phyloP scores from a whole-genome alignment of 2,329 filamentous ascomycete genomes.

The Balansia obtecta region DNA sequence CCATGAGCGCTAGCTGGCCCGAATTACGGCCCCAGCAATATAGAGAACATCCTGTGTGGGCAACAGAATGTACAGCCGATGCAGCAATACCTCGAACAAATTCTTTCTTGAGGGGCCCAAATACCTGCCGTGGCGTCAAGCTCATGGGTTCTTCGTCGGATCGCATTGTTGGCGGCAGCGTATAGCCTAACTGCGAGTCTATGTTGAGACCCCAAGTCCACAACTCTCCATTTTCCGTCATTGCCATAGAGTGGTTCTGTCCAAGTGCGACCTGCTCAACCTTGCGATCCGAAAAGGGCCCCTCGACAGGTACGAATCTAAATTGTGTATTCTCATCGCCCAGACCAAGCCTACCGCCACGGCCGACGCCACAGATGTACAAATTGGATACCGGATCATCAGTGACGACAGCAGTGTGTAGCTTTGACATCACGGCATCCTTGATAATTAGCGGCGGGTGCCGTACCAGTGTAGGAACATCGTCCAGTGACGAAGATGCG shows the following conservation, averaged over 20 bases:
- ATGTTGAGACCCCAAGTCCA: constrained; percentile 92
- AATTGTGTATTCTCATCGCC: constrained; percentile 87
- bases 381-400: constrained; percentile 80
- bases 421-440: constrained; percentile 77
- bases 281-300: constrained; percentile 61
- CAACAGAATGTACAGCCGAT: constrained; percentile 83
- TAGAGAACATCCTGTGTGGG: constrained; percentile 66
- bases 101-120: constrained; percentile 83
- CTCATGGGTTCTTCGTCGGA: constrained; percentile 79
- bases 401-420: constrained; percentile 82
- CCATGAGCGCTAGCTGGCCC: constrained; percentile 86
- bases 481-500: constrained; percentile 21
- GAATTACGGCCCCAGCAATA: constrained; percentile 95
- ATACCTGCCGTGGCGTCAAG: constrained; percentile 72
- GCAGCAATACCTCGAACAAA: constrained; percentile 70
- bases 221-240: constrained; percentile 77
- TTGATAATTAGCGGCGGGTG: constrained; percentile 64
- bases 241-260: constrained; percentile 79
- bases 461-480: constrained; percentile 61
- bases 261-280: constrained; percentile 72
- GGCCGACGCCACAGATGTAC: constrained; percentile 84
- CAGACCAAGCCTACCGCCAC: constrained; percentile 76
- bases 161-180: constrained; percentile 51
- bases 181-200: constrained; percentile 76
- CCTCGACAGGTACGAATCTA: constrained; percentile 70